Evolutionary conservation across 345 rosid species (phyloP), one percentile per base, ranked within the genome.

Genomic region (Eucalyptus tenuipes): DNA sequence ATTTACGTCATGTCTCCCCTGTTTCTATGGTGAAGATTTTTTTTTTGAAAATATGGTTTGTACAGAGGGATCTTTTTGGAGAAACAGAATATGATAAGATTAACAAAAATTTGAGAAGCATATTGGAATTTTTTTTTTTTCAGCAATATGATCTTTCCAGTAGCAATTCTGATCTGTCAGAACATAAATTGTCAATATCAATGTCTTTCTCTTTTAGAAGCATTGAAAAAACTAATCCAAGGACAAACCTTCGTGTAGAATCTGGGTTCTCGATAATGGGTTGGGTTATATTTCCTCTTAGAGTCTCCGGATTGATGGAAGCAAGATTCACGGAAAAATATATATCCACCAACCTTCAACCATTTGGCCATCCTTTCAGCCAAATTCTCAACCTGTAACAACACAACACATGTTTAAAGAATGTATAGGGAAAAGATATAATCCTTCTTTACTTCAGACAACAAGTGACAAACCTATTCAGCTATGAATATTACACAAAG

Each of bases 211-310:
- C 14, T 75, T 37, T 88, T 5, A 87, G 27, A 33, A 88, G 33
- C 79, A 31, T 55, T 1, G 14, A 22, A 40, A 37, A 20, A 20
- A 37, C 14, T 37, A 75, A 75, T 75, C 81, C 45, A 20, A 75
- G 47, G 82, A 75, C 89, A 44, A 80, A 96, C 99, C 99, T 97
- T 94, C 24, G 99, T 94, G 90, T 98, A 98, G 93, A 93, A 98
- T 88, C 96, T 94, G 86, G 99, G 99, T 89, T 98, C 99, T 49
- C 99, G 97, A 92, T 98, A 98, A 92, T 96, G 99, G 85, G 99
- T 94, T 81, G 99, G 99, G 90, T 96, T 96, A 88, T 88, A 82
- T 91, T 96, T 98, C 50, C 98, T 91, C 91, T 95, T 96, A 88
- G 92, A 91, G 91, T 97, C 99, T 89, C 99, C 99, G 86, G 99